Percentiles rank a stretch among this genome's conserved stretches.
Conservation (phyloP, 345 rosid genomes). For the Lagerstroemia speciosa region DNA sequence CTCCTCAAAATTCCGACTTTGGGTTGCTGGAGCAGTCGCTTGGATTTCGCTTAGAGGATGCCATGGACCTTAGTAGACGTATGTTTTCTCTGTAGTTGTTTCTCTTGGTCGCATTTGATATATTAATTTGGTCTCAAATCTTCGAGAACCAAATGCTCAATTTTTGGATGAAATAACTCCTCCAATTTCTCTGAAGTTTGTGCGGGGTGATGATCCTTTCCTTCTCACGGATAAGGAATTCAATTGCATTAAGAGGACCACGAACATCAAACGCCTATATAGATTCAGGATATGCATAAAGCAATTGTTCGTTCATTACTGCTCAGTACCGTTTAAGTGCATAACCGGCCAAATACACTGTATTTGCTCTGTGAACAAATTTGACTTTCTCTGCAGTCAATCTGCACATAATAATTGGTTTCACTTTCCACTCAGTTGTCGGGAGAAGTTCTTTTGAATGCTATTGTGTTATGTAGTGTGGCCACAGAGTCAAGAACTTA, state of each 20-base stretch:
- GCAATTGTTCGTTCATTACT: neutral
- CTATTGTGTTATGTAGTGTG: neutral
- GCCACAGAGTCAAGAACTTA: neutral
- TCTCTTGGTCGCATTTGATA: neutral
- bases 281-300: neutral
- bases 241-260: neutral
- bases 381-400: neutral
- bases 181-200: neutral
- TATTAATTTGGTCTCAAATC: neutral
- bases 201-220: neutral
- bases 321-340: neutral
- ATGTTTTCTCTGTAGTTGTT: conserved; percentile 13
- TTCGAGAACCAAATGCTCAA: neutral
- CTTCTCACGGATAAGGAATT: neutral
- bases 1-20: conserved; percentile 40
- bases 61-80: conserved; percentile 47
- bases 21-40: conserved; percentile 38
- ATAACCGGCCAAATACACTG: neutral
- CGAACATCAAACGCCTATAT: neutral
- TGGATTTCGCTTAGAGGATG: conserved; percentile 44
- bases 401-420: neutral
- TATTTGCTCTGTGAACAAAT: neutral
- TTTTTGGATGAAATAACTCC: neutral
- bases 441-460: neutral
- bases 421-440: neutral